phyloP scores from a whole-genome alignment of 345 rosid species.

The Ailanthus altissimus region DNA sequence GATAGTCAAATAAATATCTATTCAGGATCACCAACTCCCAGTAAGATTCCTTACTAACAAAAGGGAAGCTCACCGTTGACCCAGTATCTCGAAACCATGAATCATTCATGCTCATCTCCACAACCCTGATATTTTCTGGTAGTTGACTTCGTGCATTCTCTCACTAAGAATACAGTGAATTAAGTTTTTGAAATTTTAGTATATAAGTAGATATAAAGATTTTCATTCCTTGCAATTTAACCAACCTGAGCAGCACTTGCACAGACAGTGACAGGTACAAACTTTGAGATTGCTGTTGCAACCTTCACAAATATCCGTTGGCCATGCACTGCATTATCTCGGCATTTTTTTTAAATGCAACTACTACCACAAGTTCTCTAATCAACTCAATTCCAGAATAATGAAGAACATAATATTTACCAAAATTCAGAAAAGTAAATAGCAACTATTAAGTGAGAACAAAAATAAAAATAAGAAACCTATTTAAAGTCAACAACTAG shows the following conservation, averaged over 20 bases:
- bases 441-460: not conserved
- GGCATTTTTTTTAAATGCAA: too few species aligned
- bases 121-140: constrained; percentile 71
- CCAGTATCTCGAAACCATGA: constrained; percentile 98
- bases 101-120: constrained; percentile 94
- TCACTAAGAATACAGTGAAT: constrained; percentile 55
- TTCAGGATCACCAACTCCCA: not conserved
- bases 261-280: constrained; percentile 86
- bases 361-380: too few species aligned
- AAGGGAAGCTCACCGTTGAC: constrained; percentile 69
- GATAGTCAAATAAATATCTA: not conserved
- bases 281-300: constrained; percentile 76
- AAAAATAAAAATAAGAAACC: not conserved
- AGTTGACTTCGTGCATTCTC: constrained; percentile 71
- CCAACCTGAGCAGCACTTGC: constrained; percentile 83
- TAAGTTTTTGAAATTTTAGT: not conserved
- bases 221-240: constrained; percentile 19
- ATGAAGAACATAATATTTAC: not conserved
- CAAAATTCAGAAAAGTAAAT: constrained; percentile 11
- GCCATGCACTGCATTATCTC: constrained; percentile 61
- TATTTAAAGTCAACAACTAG: too few species aligned
- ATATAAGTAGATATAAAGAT: not conserved
- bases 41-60: not conserved
- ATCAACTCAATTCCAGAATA: not conserved
- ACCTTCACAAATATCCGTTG: constrained; percentile 61